These are phyloP conservation scores for Blastobotrys raffinosifermentans DNA, from an alignment of 1,139 yeast genomes.

Conservation along the genomic window DNA sequence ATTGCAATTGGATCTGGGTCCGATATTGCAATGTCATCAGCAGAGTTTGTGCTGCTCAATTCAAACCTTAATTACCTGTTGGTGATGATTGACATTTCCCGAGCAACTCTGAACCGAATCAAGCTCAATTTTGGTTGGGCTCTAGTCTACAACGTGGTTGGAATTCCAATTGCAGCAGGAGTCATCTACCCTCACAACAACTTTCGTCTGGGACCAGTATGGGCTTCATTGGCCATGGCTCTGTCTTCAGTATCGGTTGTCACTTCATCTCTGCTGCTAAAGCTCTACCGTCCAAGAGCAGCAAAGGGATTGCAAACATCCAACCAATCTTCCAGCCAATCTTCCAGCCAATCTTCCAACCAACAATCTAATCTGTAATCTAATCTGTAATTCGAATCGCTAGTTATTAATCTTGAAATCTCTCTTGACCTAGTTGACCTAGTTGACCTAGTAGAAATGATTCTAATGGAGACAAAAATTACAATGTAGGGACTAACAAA, in stretches of 20 bases:
- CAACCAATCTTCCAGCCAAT: too few species aligned
- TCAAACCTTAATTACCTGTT: slow-evolving; percentile 38
- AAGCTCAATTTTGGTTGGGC: slow-evolving; percentile 86
- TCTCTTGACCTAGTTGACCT: too few species aligned
- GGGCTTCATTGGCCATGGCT: slow-evolving; percentile 88
- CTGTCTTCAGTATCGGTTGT: slow-evolving; percentile 86
- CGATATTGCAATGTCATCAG: slow-evolving; percentile 88
- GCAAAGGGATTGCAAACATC: too few species aligned
- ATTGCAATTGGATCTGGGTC: slow-evolving; percentile 91
- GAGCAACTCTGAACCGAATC: slow-evolving; percentile 62
- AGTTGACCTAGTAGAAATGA: too few species aligned
- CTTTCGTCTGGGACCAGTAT: slow-evolving; percentile 71
- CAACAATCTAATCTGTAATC: too few species aligned
- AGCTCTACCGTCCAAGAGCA: too few species aligned
- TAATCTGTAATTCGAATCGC: too few species aligned
- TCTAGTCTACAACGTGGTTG: slow-evolving; percentile 69
- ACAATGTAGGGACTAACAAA: too few species aligned
- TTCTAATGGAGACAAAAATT: too few species aligned
- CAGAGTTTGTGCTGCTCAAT: slow-evolving; percentile 70
- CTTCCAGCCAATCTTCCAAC: too few species aligned
- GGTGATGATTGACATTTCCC: slow-evolving; percentile 63
- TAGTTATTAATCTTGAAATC: too few species aligned
- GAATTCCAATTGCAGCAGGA: slow-evolving; percentile 94
- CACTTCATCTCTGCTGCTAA: slow-evolving; percentile 60
- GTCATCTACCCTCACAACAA: slow-evolving; percentile 69